Conservation (phyloP, 2,329 filamentous ascomycete genomes). For the Verticillium zaregamsianum region DNA sequence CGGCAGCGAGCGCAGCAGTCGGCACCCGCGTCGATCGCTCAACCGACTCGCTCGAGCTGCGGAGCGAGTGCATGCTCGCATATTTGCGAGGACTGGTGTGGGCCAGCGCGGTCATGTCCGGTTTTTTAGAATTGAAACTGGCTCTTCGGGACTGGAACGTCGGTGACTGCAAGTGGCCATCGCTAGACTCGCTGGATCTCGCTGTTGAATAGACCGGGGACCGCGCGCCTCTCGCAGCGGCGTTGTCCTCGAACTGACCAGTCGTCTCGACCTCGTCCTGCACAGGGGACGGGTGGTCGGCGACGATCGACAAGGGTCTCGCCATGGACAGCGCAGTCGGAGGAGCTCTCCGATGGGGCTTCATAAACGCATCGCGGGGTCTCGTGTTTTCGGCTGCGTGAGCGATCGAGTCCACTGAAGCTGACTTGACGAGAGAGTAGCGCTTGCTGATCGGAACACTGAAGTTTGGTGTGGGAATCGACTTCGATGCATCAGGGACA, state of each 20-base stretch:
- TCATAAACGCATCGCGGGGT: constrained; percentile 17
- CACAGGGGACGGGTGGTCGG: constrained; percentile 39
- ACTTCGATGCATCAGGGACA: constrained; percentile 4
- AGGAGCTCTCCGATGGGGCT: constrained; percentile 29
- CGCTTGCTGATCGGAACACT: constrained; percentile 46
- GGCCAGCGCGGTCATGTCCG: constrained; percentile 6
- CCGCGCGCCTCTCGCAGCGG: constrained; percentile 11
- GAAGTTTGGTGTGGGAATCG: constrained; percentile 43
- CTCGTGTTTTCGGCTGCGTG: constrained; percentile 16
- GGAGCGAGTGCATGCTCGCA: constrained; percentile 26
- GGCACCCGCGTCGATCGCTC: background rate
- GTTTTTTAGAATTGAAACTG: constrained; percentile 4
- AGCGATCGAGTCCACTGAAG: constrained; percentile 11
- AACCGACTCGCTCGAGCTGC: constrained; percentile 15
- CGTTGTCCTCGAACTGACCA: constrained; percentile 14
- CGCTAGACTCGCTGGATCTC: background rate
- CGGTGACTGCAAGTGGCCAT: background rate
- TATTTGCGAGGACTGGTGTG: constrained; percentile 21
- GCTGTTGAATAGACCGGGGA: background rate
- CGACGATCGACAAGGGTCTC: constrained; percentile 49
- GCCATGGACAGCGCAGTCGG: constrained; percentile 44
- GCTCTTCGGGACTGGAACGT: constrained; percentile 2
- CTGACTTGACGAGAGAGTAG: constrained; percentile 35
- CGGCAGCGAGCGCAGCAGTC: constrained; percentile 11
- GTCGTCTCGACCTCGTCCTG: background rate